Base-by-base conservation (phyloP, 192 early-diverging fungal genomes). In the Coemansia sp. region DNA sequence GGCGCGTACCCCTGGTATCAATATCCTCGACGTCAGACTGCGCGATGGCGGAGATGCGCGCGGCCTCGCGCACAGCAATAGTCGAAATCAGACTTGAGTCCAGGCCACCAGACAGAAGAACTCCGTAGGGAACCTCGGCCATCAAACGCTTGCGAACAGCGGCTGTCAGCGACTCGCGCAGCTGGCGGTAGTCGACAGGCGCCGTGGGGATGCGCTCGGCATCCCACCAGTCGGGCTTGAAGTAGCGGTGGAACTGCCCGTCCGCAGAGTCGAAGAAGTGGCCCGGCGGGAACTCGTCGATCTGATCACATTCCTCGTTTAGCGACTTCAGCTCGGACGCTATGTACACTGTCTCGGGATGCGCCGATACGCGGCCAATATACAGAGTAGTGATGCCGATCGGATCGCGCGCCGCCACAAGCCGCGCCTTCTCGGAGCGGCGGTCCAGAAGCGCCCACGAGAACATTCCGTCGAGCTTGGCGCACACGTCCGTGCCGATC, bases 351-450 rank as follows among this genome's bases (percentile, higher is more conserved):
- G 94, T 94, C 63, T 89, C 89, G 66, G 96, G 95, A 72, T 89
- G 87, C 35, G 86, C 85, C 51, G 86, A 85, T 63, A 89, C 87
- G 86, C 91, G 96, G 21, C 97, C 97, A 67, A 94, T 90, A 87
- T 99, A 99, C 41, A 99, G 84, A 33, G 97, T 97, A 68, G 97
- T 98, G 86, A 99, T 95, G 69, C 97, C 97, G 77, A 99, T 92
- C 62, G 95, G 94, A 71, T 99, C 97, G 69, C 97, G 93, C 24
- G 94, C 95, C n/a, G 92, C 94, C 62, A 99, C 82, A 69, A 94
- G 86, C 38, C 89, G 81, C 82, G 95, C 89, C 65, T 86, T 88
- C 68, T 87, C 88, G 16, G 84, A 73, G 55, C 81, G 81, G 20
- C 74, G 74, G 77, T 99, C 97, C 70, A 94, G 89, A 21, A 99